Base-by-base conservation (phyloP, 1,139 yeast species). In the Saccharomycopsis hybrid region DNA sequence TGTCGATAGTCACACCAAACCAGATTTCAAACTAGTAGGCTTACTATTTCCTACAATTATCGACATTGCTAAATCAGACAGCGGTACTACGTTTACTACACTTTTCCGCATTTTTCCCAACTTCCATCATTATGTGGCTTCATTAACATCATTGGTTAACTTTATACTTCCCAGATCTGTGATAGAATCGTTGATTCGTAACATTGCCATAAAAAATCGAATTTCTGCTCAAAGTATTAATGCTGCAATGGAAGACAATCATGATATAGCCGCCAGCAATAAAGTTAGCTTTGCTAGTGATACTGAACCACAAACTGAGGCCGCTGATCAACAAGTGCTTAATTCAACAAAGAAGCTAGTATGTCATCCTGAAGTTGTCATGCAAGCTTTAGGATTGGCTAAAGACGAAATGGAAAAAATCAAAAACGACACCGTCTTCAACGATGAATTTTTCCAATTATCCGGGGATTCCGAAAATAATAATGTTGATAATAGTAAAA, bases 31-130 rank as follows among this genome's bases (percentile, higher is more conserved):
- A 48, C 71, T 79, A 50, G 70, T 74, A n/a, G 86, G 86, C 0
- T 64, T 82, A 50, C 66, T 82, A 13, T 80, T 84, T 42, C 89
- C 89, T 1, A 80, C 89, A 0, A 69, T 82, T 25, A 67, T 71
- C 28, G 80, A 80, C 55, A 77, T 82, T 37, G 75, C 76, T 18
- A 61, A 64, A 43, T 77, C 84, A 2, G 65, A 63, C 8, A 74
- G 77, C 24, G 89, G 89, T 0, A 57, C 59, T 2, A 46, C 57
- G 13, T 65, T 80, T 44, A 60, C 66, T 2, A 52, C 56, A 28
- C 51, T 76, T 4, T 64, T 67, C 52, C 53, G 58, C 3, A 58
- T 58, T 7, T 50, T 73, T 2, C 78, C 79, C 0, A 49, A 51
- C 41, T 50, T 57, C 31, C 48, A 51, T 27, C 49, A 46, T 7